Evolutionary conservation across 2,329 filamentous ascomycete species (phyloP).

Genomic region (Tolypocladium amazonense): DNA sequence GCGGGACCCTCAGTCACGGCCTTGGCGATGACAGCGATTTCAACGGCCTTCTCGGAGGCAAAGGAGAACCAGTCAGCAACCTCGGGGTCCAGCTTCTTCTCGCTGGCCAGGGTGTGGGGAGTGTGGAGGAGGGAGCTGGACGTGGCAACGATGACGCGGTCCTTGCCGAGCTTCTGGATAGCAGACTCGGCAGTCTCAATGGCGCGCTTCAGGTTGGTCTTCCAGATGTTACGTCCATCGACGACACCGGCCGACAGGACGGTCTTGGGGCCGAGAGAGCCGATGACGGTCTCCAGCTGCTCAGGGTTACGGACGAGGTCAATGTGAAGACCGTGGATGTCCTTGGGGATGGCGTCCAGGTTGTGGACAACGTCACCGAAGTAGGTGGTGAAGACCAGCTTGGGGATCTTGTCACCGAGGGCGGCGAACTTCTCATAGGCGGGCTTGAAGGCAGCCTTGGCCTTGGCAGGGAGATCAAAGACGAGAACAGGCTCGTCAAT

Average conservation of each 20-base stretch:
- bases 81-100: slow-evolving; percentile 96
- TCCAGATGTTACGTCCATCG: slow-evolving; percentile 99
- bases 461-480: slow-evolving; percentile 80
- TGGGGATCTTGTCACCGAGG: slow-evolving; percentile 71
- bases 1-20: slow-evolving; percentile 89
- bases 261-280: slow-evolving; percentile 78
- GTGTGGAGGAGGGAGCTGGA: slow-evolving; percentile 98
- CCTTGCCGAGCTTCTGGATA: slow-evolving; percentile 90
- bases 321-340: slow-evolving; percentile 78
- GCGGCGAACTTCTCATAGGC: slow-evolving; percentile 80
- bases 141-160: slow-evolving; percentile 92
- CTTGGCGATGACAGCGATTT: slow-evolving; percentile 91
- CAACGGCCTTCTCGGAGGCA: slow-evolving; percentile 84
- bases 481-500: slow-evolving; percentile 97
- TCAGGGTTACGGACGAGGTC: slow-evolving; percentile 98
- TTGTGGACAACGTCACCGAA: slow-evolving; percentile 99
- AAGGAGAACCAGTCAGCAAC: slow-evolving; percentile 98
- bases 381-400: slow-evolving; percentile 89
- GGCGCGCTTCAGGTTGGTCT: slow-evolving; percentile 96
- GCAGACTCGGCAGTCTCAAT: slow-evolving; percentile 85
- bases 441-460: slow-evolving; percentile 96
- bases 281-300: slow-evolving; percentile 80
- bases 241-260: slow-evolving; percentile 92
- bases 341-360: slow-evolving; percentile 75
- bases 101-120: slow-evolving; percentile 91